These are phyloP conservation scores for Colletotrichum navitas DNA, from an alignment of 2,329 filamentous ascomycete genomes.

Conservation along the genomic window DNA sequence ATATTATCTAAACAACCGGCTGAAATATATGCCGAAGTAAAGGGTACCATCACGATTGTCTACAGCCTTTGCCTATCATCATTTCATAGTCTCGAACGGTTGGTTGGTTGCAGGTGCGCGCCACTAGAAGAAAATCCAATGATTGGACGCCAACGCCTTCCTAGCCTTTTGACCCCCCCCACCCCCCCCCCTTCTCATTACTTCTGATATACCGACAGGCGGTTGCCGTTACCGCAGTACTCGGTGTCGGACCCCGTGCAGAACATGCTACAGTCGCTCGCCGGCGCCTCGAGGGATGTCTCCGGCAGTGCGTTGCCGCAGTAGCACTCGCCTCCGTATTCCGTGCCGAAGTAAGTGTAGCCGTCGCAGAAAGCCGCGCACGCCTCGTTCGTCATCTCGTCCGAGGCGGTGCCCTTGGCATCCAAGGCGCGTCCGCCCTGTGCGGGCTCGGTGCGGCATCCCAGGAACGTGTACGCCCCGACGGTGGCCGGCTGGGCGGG, in stretches of 20 bases:
- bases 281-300: constrained; percentile 48
- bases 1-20: background rate
- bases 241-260: constrained; percentile 54
- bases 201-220: constrained; percentile 54
- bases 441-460: constrained; percentile 55
- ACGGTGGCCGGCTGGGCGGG: constrained; percentile 50
- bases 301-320: constrained; percentile 50
- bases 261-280: constrained; percentile 55
- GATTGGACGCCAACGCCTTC: background rate
- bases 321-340: constrained; percentile 55
- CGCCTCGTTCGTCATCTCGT: constrained; percentile 50
- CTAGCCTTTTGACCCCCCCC: background rate
- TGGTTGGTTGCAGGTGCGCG: background rate
- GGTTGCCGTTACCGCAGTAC: constrained; percentile 56
- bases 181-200: background rate
- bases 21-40: background rate
- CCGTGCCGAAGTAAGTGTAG: constrained; percentile 52
- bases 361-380: constrained; percentile 51
- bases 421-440: constrained; percentile 50
- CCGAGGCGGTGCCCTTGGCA: constrained; percentile 44
- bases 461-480: constrained; percentile 51
- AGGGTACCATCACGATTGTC: background rate
- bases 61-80: background rate
- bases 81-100: background rate
- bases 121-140: background rate